Conservation (phyloP, 371 early-diverging fungal genomes). For the Circinella umbellata region DNA sequence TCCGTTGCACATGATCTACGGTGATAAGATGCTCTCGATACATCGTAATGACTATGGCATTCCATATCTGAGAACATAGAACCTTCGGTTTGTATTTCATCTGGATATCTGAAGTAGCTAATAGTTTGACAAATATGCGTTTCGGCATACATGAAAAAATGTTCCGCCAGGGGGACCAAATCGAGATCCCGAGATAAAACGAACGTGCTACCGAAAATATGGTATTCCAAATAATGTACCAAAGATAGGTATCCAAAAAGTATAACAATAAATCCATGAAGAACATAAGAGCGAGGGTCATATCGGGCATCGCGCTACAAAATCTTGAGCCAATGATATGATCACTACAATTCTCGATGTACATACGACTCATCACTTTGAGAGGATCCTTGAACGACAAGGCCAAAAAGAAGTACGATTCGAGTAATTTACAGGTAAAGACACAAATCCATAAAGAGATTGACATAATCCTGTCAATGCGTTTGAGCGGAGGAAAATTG, state of each 20-base stretch:
- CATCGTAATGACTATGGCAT: constrained; percentile 88
- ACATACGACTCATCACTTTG: constrained; percentile 67
- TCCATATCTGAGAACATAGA: constrained; percentile 87
- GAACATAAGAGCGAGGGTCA: constrained; percentile 82
- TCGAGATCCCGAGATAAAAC: constrained; percentile 83
- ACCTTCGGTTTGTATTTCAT: constrained; percentile 76
- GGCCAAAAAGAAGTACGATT: constrained; percentile 86
- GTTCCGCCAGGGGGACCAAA: constrained; percentile 90
- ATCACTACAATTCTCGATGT: constrained; percentile 64
- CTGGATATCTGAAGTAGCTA: constrained; percentile 77
- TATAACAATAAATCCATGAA: constrained; percentile 79
- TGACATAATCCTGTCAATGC: constrained; percentile 78
- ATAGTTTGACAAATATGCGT: constrained; percentile 80
- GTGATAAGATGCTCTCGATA: constrained; percentile 86
- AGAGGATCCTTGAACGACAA: constrained; percentile 85
- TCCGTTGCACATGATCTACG: constrained; percentile 76
- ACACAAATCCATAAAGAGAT: constrained; percentile 79
- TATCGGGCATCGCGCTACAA: constrained; percentile 71
- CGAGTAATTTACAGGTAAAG: constrained; percentile 79
- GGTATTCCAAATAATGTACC: constrained; percentile 91
- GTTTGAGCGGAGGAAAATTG: constrained; percentile 77
- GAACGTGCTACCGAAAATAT: constrained; percentile 81
- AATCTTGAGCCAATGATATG: constrained; percentile 48
- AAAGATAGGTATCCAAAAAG: constrained; percentile 90
- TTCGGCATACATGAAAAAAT: constrained; percentile 87